Base-by-base conservation (phyloP, 1,284 basidiomycete genomes). In the Marasmius oreades region DNA sequence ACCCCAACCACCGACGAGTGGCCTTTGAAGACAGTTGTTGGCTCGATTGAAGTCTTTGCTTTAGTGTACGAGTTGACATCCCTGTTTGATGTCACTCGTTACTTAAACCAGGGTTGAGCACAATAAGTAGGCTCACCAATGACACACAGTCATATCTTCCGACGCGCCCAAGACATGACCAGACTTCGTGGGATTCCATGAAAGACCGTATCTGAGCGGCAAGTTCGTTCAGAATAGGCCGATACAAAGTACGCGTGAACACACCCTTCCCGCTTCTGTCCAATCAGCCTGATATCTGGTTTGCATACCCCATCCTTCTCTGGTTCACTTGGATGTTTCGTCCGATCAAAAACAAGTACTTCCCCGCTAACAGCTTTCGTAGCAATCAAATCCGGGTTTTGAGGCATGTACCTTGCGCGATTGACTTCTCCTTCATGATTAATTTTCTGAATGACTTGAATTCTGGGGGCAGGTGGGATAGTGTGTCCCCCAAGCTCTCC, bases 381-480 rank as follows among this genome's bases (percentile, higher is more conserved):
- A 1, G 97, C 97, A 62, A 99, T 93, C 62, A 99, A 73, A 72
- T 99, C 93, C 5, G 93, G 92, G 68, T 99, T 99, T 73, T 98
- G 96, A 14, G 97, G 97, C 93, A 98, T 98, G 72, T 99, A 99
- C 46, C 97, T 82, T 56, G 97, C 97, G 37, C 95, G 79, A 73
- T 99, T 99, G 66, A 99, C 93, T 72, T 99, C 97, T 51, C 95
- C 95, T 8, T 85, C 84, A 72, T 99, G 97, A 70, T 95, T 95
- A 76, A 99, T 99, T 60, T 86, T 89, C 70, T 99, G 97, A 33
- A 89, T 90, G 67, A 98, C 85, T 66, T 92, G 88, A 60, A 99
- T 86, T 24, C 93, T 85, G 0, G 95, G 92, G 34, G 78, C 76
- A 5, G 88, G 80, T 5, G 90, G 87, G 37, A 93, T 85, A 16